These are phyloP conservation scores for Ophiocordyceps sinensis DNA, from an alignment of 2,329 filamentous ascomycete genomes.

Conservation along the genomic window DNA sequence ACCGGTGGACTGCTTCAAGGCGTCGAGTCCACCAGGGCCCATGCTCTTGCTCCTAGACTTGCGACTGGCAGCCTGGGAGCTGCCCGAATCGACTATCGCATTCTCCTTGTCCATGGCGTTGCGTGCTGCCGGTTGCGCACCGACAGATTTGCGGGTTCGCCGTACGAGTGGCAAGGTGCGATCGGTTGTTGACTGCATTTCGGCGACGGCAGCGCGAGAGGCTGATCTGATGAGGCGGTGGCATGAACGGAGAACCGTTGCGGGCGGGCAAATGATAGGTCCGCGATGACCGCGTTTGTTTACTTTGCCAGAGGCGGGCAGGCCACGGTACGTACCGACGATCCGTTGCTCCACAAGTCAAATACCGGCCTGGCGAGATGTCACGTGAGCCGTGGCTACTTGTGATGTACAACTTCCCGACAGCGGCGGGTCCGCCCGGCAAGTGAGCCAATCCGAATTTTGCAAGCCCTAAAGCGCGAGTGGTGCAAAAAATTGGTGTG, in stretches of 20 bases:
- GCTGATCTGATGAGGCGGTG: constrained; percentile 8
- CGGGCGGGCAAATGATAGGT: neutral
- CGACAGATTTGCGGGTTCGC: constrained; percentile 58
- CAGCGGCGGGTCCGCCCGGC: constrained; percentile 12
- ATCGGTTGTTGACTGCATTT: constrained; percentile 20
- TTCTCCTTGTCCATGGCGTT: constrained; percentile 62
- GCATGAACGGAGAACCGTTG: neutral
- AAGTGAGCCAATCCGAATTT: constrained; percentile 21
- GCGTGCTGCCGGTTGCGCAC: constrained; percentile 35
- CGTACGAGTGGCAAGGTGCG: constrained; percentile 40
- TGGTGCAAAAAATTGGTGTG: constrained; percentile 19
- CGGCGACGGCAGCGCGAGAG: constrained; percentile 6
- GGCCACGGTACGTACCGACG: neutral
- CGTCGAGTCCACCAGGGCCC: constrained; percentile 79
- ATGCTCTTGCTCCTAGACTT: constrained; percentile 87
- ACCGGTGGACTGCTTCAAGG: constrained; percentile 57
- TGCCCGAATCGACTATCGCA: constrained; percentile 50
- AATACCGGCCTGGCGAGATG: no score
- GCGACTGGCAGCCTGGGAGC: constrained; percentile 34
- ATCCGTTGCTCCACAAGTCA: neutral
- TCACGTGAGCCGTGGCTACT: no score
- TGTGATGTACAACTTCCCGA: no score
- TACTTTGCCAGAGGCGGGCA: constrained; percentile 14
- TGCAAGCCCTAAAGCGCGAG: constrained; percentile 24
- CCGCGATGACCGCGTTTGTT: constrained; percentile 23